A percentile compares a stretch with the other conserved stretches of the same genome.
Evolutionary conservation across 192 early-diverging fungal genomes (phyloP).

Genomic region (Jimgerdemannia flammicorona): DNA sequence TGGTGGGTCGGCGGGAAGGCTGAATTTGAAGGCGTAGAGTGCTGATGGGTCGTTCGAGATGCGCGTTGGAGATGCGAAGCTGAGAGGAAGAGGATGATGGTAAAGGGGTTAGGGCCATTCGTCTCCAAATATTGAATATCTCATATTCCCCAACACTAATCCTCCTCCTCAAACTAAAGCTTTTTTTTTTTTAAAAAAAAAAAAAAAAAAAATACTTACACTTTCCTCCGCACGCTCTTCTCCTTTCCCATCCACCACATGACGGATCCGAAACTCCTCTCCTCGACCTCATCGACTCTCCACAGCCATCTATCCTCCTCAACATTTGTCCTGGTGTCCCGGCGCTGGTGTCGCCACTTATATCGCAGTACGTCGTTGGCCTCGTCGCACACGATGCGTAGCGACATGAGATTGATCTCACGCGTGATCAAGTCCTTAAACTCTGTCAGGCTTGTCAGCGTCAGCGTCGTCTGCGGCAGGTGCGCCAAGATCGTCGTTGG

Average conservation of each 20-base stretch:
- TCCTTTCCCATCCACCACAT: neutral
- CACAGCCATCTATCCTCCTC: conserved; percentile 21
- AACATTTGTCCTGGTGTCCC: conserved; percentile 2
- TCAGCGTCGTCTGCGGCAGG: conserved; percentile 21
- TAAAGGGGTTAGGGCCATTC: neutral
- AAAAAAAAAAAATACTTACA: conserved; percentile 5
- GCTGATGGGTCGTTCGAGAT: neutral
- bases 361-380: conserved; percentile 22
- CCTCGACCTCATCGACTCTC: conserved; percentile 33
- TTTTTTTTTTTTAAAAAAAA: neutral
- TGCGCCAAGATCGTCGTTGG: conserved; percentile 18
- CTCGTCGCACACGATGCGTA: conserved; percentile 23
- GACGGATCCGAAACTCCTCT: conserved; percentile 17
- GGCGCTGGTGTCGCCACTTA: conserved; percentile 1
- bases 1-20: neutral
- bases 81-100: neutral
- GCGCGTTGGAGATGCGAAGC: neutral
- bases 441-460: conserved; percentile 20
- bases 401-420: conserved; percentile 27
- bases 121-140: neutral
- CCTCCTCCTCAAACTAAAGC: neutral
- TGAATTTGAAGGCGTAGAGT: neutral
- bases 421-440: conserved; percentile 29
- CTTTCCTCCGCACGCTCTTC: conserved; percentile 5
- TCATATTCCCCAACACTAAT: neutral